Conservation (phyloP, 108 stramenopile species). For the Nitzschia palea region DNA sequence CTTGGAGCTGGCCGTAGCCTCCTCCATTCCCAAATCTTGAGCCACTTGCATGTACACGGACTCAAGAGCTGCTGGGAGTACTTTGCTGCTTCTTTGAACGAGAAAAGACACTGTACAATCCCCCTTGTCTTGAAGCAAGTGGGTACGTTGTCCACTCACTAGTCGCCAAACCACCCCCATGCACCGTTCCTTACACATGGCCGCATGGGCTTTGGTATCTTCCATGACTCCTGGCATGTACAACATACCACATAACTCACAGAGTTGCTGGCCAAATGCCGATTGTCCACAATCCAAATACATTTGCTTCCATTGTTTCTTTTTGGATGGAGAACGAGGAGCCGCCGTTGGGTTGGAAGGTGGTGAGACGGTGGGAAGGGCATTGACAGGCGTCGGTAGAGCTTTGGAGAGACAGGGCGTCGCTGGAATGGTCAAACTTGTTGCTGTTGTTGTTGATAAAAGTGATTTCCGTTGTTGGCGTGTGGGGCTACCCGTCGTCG, state of each 20-base stretch:
- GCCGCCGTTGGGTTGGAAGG: not conserved
- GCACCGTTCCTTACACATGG: slow-evolving; percentile 52
- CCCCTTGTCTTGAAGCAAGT: not conserved
- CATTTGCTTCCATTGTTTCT: slow-evolving; percentile 42
- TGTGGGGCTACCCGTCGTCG: not conserved
- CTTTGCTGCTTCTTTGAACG: too few species aligned
- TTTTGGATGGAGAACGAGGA: not conserved
- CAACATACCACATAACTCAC: slow-evolving; percentile 69
- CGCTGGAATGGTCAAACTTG: not conserved
- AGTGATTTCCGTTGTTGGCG: not conserved
- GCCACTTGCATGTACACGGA: slow-evolving; percentile 4
- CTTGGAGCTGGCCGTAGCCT: not conserved
- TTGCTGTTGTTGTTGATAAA: not conserved
- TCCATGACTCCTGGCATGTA: slow-evolving; percentile 69
- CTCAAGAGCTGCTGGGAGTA: not conserved
- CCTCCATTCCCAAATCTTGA: slow-evolving; percentile 27
- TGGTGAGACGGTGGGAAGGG: not conserved
- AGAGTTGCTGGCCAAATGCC: slow-evolving; percentile 64
- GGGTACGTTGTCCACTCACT: not conserved
- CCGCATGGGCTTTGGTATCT: slow-evolving; percentile 54
- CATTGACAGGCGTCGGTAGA: not conserved
- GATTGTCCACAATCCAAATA: slow-evolving; percentile 83
- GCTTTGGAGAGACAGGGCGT: not conserved
- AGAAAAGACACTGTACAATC: not conserved
- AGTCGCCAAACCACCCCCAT: slow-evolving; percentile 56